Evolutionary conservation across 1,284 basidiomycete species (phyloP).

Genomic region (Porphyrellus sp.): DNA sequence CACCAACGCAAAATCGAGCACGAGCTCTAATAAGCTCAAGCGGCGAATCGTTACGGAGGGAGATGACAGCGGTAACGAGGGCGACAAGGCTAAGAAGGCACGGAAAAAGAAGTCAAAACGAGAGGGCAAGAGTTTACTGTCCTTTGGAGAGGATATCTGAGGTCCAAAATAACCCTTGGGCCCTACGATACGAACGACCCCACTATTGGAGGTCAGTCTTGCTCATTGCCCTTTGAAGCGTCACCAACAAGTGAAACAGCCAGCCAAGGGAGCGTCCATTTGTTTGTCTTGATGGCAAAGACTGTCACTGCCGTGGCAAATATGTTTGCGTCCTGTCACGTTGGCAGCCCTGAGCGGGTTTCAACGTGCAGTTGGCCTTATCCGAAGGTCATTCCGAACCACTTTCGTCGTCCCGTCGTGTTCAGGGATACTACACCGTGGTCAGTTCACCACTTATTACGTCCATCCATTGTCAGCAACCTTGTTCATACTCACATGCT

Average conservation of each 20-base stretch:
- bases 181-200: background rate
- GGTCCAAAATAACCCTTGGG: background rate
- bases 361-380: background rate
- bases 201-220: conserved; percentile 4
- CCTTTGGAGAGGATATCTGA: conserved; percentile 49
- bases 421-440: conserved; percentile 3
- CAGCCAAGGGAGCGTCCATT: background rate
- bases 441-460: conserved; percentile 13
- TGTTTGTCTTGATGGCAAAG: background rate
- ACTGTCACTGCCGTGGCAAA: background rate
- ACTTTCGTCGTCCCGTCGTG: background rate
- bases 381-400: conserved; percentile 1
- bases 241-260: background rate
- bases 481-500: conserved; percentile 6
- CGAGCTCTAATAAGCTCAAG: conserved; percentile 36
- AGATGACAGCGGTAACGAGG: conserved; percentile 28
- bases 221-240: background rate
- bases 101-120: conserved; percentile 49
- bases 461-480: conserved; percentile 8
- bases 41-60: conserved; percentile 41
- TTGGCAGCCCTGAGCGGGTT: too few species aligned
- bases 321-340: too few species aligned
- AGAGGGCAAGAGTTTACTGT: conserved; percentile 51
- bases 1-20: conserved; percentile 22
- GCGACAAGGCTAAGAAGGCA: conserved; percentile 29